Evolutionary conservation across 140 eudicot genomes (phyloP).

Genomic region (Bidens hawaiensis): DNA sequence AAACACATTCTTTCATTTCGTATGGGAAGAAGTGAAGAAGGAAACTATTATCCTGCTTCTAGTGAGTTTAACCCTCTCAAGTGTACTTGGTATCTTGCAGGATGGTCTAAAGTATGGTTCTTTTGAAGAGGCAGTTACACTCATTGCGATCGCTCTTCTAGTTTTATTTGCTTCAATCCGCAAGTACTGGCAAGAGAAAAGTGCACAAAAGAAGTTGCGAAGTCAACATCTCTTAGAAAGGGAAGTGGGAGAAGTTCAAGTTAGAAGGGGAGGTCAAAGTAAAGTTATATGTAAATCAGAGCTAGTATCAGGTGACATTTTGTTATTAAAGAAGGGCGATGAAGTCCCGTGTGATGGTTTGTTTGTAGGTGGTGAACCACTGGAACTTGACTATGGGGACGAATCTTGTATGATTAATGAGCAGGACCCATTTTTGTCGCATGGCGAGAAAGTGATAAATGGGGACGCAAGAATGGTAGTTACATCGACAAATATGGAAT

Average conservation of each 20-base stretch:
- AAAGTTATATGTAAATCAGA: conserved; percentile 1
- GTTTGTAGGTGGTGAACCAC: conserved; percentile 24
- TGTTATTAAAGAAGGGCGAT: conserved; percentile 25
- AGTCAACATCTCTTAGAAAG: background rate
- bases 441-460: conserved; percentile 32
- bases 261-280: conserved; percentile 17
- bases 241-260: conserved; percentile 7
- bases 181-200: conserved; percentile 11
- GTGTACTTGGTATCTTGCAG: conserved; percentile 25
- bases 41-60: conserved; percentile 11
- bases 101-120: conserved; percentile 35
- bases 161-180: conserved; percentile 8
- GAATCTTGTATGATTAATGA: conserved; percentile 6
- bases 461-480: conserved; percentile 39
- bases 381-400: conserved; percentile 27
- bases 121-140: conserved; percentile 24
- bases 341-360: conserved; percentile 42
- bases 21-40: conserved; percentile 15
- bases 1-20: background rate
- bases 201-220: conserved; percentile 6
- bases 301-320: conserved; percentile 38
- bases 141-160: conserved; percentile 14
- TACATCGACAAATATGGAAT: conserved; percentile 19
- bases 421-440: conserved; percentile 36
- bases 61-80: conserved; percentile 18